phyloP scores from a whole-genome alignment of 768 basidiomycete species.

The Panaeolus papilionaceus region DNA sequence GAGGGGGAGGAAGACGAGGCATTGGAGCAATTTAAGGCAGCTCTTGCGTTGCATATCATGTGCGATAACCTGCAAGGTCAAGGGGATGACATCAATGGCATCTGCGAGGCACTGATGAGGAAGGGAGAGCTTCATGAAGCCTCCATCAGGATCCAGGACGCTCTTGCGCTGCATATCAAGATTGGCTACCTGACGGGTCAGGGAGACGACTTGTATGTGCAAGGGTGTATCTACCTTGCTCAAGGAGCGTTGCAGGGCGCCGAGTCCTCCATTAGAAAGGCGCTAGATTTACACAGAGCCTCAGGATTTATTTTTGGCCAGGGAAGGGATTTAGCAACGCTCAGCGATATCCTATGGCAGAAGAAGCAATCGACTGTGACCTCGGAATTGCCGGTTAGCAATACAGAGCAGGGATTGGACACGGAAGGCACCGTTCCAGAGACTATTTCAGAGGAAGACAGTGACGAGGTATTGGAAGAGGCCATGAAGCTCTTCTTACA shows the following conservation, averaged over 20 bases:
- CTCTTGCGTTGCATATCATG: conserved; percentile 16
- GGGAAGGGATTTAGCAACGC: conserved; percentile 27
- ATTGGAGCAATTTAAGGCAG: conserved; percentile 20
- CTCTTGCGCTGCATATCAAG: conserved; percentile 28
- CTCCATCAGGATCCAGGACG: conserved; percentile 20
- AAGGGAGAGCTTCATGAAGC: conserved; percentile 24
- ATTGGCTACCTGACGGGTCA: conserved; percentile 31
- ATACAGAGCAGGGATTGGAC: not conserved
- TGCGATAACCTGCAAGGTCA: conserved; percentile 23
- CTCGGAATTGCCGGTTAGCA: not conserved
- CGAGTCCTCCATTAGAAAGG: conserved; percentile 26
- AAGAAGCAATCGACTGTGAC: not conserved
- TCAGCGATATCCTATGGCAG: conserved; percentile 31
- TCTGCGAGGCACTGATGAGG: conserved; percentile 23
- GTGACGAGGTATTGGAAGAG: not conserved
- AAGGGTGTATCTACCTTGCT: conserved; percentile 31
- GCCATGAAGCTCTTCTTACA: not conserved
- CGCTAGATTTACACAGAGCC: conserved; percentile 27
- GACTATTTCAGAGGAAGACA: not conserved
- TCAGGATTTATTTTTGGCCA: conserved; percentile 22
- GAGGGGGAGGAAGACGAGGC: conserved; percentile 20
- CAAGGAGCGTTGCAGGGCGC: conserved; percentile 29
- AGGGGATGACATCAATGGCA: conserved; percentile 27
- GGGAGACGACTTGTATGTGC: conserved; percentile 34
- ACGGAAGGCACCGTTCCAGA: not conserved